Evolutionary conservation across 2,329 filamentous ascomycete genomes (phyloP).

Genomic region (Stagonosporopsis tanaceti): DNA sequence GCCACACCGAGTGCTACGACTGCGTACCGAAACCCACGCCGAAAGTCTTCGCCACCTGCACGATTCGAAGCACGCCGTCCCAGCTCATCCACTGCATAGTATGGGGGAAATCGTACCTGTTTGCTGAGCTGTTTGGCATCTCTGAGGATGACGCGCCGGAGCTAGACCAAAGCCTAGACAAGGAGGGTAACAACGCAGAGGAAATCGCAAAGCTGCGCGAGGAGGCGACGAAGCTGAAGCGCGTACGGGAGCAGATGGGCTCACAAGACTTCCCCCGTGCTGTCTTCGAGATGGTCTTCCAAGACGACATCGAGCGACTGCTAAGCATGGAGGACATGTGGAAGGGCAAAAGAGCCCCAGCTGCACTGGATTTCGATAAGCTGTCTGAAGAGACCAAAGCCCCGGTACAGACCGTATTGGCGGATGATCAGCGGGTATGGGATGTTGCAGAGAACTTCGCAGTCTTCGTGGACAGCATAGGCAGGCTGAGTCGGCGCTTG

Average conservation of each 20-base stretch:
- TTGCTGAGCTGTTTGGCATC: conserved; percentile 91
- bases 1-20: conserved; percentile 93
- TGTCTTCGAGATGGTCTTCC: conserved; percentile 94
- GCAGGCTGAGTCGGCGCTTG: conserved; percentile 77
- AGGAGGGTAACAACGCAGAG: conserved; percentile 80
- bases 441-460: conserved; percentile 81
- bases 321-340: conserved; percentile 95
- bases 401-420: conserved; percentile 62
- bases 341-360: conserved; percentile 80
- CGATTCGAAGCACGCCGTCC: conserved; percentile 93
- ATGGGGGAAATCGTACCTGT: conserved; percentile 95
- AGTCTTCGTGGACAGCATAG: conserved; percentile 85
- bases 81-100: conserved; percentile 99
- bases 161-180: conserved; percentile 81
- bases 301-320: conserved; percentile 81
- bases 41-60: conserved; percentile 95
- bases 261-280: conserved; percentile 77
- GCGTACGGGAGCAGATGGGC: conserved; percentile 82
- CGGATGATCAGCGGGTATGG: conserved; percentile 80
- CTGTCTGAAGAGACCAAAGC: conserved; percentile 63
- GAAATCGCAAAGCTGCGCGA: conserved; percentile 89
- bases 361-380: conserved; percentile 73
- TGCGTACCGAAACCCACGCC: conserved; percentile 89
- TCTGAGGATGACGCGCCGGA: conserved; percentile 85
- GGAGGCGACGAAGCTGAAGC: conserved; percentile 83